These are phyloP conservation scores for Pleurotus salmoneostramineus DNA, from an alignment of 768 basidiomycete genomes.

Conservation along the genomic window DNA sequence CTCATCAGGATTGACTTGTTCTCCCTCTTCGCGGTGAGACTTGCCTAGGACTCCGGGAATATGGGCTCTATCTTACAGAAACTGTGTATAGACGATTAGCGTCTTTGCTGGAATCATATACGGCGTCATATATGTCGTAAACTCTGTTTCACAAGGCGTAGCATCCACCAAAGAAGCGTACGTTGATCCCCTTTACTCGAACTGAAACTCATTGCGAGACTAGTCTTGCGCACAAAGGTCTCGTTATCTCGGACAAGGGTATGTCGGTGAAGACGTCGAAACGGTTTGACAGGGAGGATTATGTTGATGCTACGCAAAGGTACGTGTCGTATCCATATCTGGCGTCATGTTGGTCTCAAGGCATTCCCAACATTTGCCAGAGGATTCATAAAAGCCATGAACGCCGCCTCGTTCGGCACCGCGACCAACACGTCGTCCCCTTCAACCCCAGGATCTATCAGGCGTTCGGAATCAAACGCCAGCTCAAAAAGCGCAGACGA, in stretches of 20 bases:
- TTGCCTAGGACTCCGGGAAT: constrained; percentile 11
- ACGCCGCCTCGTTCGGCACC: constrained; percentile 37
- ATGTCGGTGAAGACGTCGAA: constrained; percentile 63
- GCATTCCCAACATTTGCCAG: constrained; percentile 23
- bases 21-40: constrained; percentile 34
- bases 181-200: constrained; percentile 17
- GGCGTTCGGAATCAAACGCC: constrained; percentile 19
- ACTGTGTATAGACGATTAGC: constrained; percentile 36
- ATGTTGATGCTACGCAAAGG: constrained; percentile 75
- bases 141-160: constrained; percentile 36
- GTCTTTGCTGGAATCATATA: constrained; percentile 44
- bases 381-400: constrained; percentile 49
- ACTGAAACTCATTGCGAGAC: background rate
- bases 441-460: constrained; percentile 10
- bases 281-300: constrained; percentile 57
- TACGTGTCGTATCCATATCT: constrained; percentile 20
- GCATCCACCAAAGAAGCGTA: constrained; percentile 54
- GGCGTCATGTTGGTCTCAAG: background rate
- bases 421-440: constrained; percentile 15
- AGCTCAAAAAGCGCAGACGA: constrained; percentile 18
- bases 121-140: constrained; percentile 32
- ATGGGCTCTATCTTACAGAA: background rate
- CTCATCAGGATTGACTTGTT: constrained; percentile 35
- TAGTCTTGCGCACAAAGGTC: constrained; percentile 56
- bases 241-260: constrained; percentile 54